These are phyloP conservation scores for Musa beccarii DNA, from an alignment of 176 grass and related monocot genomes.

Conservation along the genomic window DNA sequence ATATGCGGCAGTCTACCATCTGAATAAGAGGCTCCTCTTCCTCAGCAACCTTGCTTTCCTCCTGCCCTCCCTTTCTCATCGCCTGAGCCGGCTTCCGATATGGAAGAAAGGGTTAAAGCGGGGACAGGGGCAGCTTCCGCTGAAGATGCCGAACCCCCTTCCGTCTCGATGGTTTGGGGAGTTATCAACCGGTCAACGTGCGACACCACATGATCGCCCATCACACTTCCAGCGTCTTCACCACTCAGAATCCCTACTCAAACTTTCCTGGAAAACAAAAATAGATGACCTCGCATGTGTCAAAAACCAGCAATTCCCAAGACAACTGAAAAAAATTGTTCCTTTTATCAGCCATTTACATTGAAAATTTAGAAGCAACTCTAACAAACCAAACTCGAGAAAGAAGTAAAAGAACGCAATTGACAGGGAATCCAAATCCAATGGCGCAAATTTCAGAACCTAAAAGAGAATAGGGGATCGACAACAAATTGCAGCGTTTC, in stretches of 20 bases:
- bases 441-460: neutral
- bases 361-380: neutral
- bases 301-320: neutral
- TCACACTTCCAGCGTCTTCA: slow-evolving; percentile 15
- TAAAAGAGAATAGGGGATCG: neutral
- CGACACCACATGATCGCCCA: slow-evolving; percentile 76
- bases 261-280: neutral
- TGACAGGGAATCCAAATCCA: neutral
- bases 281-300: neutral
- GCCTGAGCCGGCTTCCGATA: slow-evolving; percentile 3
- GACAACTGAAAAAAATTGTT: neutral
- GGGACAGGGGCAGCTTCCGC: neutral
- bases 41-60: slow-evolving; percentile 13
- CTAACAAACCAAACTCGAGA: too few species aligned
- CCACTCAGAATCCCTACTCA: neutral
- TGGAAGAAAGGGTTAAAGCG: neutral
- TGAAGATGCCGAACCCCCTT: slow-evolving; percentile 2
- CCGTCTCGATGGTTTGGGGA: slow-evolving; percentile 1
- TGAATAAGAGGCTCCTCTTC: slow-evolving; percentile 52
- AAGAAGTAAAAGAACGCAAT: neutral
- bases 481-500: neutral
- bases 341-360: neutral
- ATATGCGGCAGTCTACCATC: slow-evolving; percentile 81
- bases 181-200: slow-evolving; percentile 34
- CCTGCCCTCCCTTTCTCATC: slow-evolving; percentile 11